Evolutionary conservation across 176 grass and related monocot genomes (phyloP), one percentile per base, ranked within the genome.

Genomic region (Hyparrhenia diplandra): DNA sequence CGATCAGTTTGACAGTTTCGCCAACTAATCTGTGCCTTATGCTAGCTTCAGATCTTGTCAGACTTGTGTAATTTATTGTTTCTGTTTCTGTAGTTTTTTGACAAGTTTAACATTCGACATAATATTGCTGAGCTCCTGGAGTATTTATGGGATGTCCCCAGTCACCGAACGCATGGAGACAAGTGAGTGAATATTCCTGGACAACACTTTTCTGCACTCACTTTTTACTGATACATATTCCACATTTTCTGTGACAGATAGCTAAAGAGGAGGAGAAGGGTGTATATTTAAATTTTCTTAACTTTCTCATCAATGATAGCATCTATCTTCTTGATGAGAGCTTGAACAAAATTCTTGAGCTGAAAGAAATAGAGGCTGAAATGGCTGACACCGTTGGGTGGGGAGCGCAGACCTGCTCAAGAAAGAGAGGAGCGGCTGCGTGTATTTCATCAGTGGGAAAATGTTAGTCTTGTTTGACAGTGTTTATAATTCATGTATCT

Each of bases 251-350:
- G 60, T 43, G 57, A 36, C 85, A 99, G 92, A 90, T 95, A 79
- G 96, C 96, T 61, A 99, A 76, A 85, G 90, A 93, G 84, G 96
- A 95, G 62, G 96, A 95, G 80, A 99, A 99, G 71, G 96, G 96
- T 36, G 90, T 93, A 24, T 99, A 93, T 79, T 86, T 99, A 78
- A 99, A 99, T 77, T 99, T 99, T 85, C 80, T 99, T 55, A 99
- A 99, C 77, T 95, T 99, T 69, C 90, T 99, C 64, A 91, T 93
- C 85, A 95, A 95, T 71, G 96, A 99, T 86, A 99, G 96, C 81
- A 99, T 95, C n/a, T 99, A 91, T 89, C 96, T 99, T 81, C 90
- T 99, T 69, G 96, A 99, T 55, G 92, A 99, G 92, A 99, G 96
- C 77, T 91, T 99, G 82, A 99, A 99, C 74, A 99, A 90, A 84